phyloP scores from a whole-genome alignment of 495 filamentous ascomycete genomes.

The Penicillium salamii region DNA sequence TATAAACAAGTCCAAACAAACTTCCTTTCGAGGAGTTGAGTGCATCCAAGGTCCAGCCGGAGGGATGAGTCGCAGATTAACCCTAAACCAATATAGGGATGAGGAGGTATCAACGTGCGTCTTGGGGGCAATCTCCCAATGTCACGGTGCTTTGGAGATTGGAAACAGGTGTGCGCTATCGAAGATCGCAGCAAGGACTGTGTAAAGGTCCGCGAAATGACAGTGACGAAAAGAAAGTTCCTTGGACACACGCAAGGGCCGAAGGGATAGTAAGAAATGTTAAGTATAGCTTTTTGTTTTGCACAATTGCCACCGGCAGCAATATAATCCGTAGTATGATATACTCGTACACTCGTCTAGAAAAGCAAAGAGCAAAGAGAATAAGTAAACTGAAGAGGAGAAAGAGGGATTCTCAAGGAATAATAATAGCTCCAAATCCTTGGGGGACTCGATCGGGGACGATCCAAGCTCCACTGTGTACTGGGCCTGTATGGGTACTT shows the following conservation, averaged over 20 bases:
- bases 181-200: slow-evolving; percentile 38
- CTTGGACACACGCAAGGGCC: slow-evolving; percentile 35
- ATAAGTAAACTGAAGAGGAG: slow-evolving; percentile 17
- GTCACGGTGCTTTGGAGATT: slow-evolving; percentile 4
- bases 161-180: slow-evolving; percentile 12
- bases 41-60: slow-evolving; percentile 16
- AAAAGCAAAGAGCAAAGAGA: slow-evolving; percentile 15
- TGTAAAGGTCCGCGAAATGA: slow-evolving; percentile 12
- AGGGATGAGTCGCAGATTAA: slow-evolving; percentile 19
- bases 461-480: slow-evolving; percentile 27
- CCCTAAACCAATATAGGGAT: slow-evolving; percentile 5
- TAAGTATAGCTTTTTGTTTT: slow-evolving; percentile 16
- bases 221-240: slow-evolving; percentile 20
- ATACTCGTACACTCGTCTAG: too few species aligned
- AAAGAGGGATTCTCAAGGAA: slow-evolving; percentile 18
- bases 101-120: slow-evolving; percentile 15
- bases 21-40: slow-evolving; percentile 18
- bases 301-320: slow-evolving; percentile 33
- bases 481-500: slow-evolving; percentile 11
- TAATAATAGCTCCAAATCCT: slow-evolving; percentile 26
- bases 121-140: slow-evolving; percentile 4
- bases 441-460: slow-evolving; percentile 30
- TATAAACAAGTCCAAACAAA: slow-evolving; percentile 27
- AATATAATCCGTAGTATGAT: slow-evolving; percentile 14
- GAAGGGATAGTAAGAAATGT: slow-evolving; percentile 21